Conservation (phyloP, 164 flowering plant species). For the Liriodendron chinense region DNA sequence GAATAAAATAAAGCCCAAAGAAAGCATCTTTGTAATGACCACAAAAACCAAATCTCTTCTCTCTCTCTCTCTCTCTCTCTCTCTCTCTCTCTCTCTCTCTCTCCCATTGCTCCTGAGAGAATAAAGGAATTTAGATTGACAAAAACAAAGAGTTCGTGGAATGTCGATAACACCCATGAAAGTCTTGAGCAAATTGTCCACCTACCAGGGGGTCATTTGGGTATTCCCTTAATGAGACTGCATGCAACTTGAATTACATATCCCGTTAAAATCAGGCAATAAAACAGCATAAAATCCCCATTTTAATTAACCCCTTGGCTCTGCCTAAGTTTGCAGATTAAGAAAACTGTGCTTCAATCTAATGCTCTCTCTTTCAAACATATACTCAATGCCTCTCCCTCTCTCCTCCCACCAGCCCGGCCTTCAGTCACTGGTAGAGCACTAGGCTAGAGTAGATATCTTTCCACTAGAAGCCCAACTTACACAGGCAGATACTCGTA, state of each 20-base stretch:
- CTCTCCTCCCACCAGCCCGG: not conserved
- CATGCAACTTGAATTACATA: no score
- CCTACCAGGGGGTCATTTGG: no score
- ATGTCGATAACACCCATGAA: no score
- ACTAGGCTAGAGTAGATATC: not conserved
- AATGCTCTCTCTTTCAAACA: not conserved
- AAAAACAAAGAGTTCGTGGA: not conserved
- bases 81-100: not conserved
- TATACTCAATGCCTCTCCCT: not conserved
- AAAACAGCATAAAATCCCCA: no score
- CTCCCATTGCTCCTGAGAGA: not conserved
- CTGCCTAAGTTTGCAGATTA: no score
- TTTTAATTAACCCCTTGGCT: no score
- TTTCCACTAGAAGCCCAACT: not conserved
- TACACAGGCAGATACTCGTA: constrained; percentile 23
- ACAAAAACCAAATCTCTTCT: constrained; percentile 11
- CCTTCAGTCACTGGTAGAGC: not conserved
- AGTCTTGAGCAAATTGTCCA: no score
- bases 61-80: constrained; percentile 18
- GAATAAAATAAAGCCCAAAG: not conserved
- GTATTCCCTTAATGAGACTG: no score
- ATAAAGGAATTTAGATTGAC: not conserved
- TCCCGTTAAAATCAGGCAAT: no score
- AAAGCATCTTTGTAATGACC: constrained; percentile 17
- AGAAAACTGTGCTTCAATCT: no score